Base-by-base conservation (phyloP, 2,329 filamentous ascomycete genomes). In the Trichoderma atrobrunneum region DNA sequence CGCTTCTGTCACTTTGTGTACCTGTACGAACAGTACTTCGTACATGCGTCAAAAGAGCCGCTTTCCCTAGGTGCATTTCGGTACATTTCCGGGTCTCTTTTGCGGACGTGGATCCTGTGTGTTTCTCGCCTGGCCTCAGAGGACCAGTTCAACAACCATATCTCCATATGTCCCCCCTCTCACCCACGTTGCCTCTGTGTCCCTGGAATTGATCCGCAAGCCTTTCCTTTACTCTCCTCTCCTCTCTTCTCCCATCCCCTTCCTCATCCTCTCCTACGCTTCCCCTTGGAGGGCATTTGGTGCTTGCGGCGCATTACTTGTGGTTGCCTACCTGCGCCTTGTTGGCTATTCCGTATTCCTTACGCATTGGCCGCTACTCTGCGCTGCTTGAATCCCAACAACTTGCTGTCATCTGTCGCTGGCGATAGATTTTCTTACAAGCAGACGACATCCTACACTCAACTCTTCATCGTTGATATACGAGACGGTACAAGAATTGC, bases 81-180 rank as follows among this genome's bases (percentile, higher is more conserved):
- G 66, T 54, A 70, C 66, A 61, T 62, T 62, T 54, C 57, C 66
- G 56, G 56, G 39, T 60, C 66, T 69, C 66, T 69, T 51, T 30
- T 26, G 8, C n/a, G 66, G 28, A 61, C 26, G 66, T 59, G 64
- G 51, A 59, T 32, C 26, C 61, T 36, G 48, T 16, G 48, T 68
- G 34, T 60, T 60, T 68, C 65, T 68, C 56, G 24, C 65, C 48
- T 66, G 65, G 36, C 26, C 60, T 64, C 67, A 5, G 32, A 56
- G 26, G 34, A 24, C 65, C 39, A 21, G 26, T 43, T 70, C 48
- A 14, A 26, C 24, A 51, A 48, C 60, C 68, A 66, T 51, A 61
- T 66, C 70, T 72, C 34, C 62, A 70, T 32, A 32, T 36, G 28
- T 39, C 56, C 36, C 60, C 69, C 62, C 43, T 24, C 51, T 12